phyloP scores from a whole-genome alignment of 106 monocot species.

The Phalaenopsis aphrodite region DNA sequence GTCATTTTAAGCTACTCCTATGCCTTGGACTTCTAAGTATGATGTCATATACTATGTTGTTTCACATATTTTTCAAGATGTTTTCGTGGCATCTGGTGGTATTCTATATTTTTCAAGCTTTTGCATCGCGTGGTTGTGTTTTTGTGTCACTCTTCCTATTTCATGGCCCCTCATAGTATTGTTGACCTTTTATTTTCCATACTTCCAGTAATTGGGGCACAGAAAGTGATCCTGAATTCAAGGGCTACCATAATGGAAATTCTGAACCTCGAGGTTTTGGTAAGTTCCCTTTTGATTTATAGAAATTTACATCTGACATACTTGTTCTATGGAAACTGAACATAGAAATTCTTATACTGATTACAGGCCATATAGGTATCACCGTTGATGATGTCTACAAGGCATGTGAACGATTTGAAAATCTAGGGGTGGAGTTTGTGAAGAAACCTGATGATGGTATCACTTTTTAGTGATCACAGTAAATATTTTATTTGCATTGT shows the following conservation, averaged over 20 bases:
- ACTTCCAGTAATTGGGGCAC: conserved; percentile 88
- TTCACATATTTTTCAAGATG: neutral
- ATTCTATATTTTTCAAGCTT: neutral
- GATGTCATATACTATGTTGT: neutral
- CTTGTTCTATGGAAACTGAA: neutral
- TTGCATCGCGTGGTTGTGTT: no score
- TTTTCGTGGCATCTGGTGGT: neutral
- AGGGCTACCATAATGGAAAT: conserved; percentile 97
- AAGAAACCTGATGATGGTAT: conserved; percentile 98
- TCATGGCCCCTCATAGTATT: neutral
- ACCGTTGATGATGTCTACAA: conserved; percentile 94
- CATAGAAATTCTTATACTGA: neutral
- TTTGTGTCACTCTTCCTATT: no score
- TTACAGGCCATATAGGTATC: conserved; percentile 85
- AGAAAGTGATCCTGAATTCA: conserved; percentile 94
- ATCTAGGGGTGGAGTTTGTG: conserved; percentile 86
- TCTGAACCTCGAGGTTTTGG: conserved; percentile 99
- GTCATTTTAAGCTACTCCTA: neutral
- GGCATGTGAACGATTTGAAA: conserved; percentile 91
- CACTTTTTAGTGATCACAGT: neutral
- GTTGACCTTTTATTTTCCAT: neutral
- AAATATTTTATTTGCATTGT: neutral
- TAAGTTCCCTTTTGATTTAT: conserved; percentile 17
- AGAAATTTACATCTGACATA: neutral
- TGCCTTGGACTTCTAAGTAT: neutral